A percentile compares a stretch with the other conserved stretches of the same genome.
Evolutionary conservation across 1,284 basidiomycete genomes (phyloP).

Genomic region (Microbotryomycetes sp.): DNA sequence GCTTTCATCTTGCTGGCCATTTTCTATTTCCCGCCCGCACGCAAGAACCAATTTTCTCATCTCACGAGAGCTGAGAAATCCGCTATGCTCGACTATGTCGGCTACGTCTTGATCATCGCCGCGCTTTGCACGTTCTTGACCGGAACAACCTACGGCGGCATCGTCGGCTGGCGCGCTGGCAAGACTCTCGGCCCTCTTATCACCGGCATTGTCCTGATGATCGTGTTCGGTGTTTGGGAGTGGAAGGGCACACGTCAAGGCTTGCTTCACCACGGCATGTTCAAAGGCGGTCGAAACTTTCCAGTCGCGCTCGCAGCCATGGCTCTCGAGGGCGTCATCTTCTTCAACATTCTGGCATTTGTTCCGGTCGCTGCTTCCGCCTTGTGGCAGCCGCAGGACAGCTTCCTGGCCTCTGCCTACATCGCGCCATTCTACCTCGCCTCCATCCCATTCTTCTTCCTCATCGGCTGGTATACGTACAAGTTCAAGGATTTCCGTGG

Average conservation of each 20-base stretch:
- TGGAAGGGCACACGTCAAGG: conserved; percentile 12
- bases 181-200: conserved; percentile 11
- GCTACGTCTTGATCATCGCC: conserved; percentile 6
- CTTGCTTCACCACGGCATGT: conserved; percentile 15
- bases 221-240: conserved; percentile 12
- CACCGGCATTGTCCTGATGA: conserved; percentile 7
- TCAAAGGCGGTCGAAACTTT: conserved; percentile 11
- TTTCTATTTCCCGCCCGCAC: conserved; percentile 11
- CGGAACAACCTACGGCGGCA: conserved; percentile 9
- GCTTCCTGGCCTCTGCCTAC: conserved; percentile 6
- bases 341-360: conserved; percentile 3
- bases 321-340: conserved; percentile 17
- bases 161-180: conserved; percentile 6
- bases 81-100: conserved; percentile 6
- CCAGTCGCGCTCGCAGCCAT: conserved; percentile 5
- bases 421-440: conserved; percentile 11
- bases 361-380: conserved; percentile 6
- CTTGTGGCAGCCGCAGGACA: conserved; percentile 10
- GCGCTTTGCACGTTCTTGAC: conserved; percentile 1
- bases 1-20: conserved; percentile 2
- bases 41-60: conserved; percentile 4
- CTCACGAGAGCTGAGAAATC: not conserved
- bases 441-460: not conserved
- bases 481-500: not conserved
- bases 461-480: not conserved